Evolutionary conservation across 2,329 filamentous ascomycete species (phyloP), one percentile per base, ranked within the genome.

Genomic region (Ophiostoma quercus): DNA sequence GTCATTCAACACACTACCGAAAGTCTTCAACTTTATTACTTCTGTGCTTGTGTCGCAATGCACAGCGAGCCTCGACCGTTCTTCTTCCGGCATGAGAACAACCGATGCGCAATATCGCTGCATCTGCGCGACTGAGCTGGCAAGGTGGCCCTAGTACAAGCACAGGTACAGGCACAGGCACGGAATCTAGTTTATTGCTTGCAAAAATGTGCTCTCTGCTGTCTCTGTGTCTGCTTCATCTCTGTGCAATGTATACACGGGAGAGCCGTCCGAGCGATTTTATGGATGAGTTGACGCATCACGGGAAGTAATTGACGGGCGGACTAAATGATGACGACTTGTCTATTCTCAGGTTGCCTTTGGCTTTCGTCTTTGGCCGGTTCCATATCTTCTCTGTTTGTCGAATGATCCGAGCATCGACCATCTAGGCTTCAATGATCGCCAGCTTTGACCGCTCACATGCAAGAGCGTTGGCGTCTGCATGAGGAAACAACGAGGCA

Each of bases 221-320:
- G 25, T 32, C 11, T 29, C 25, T 32, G 25, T 60, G 9, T 14
- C 54, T 60, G 25, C 9, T 29, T 3, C 32, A 4, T 32, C 54
- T 62, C 57, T 34, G 57, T 62, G 57, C 57, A 29, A 9, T 62
- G 57, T 62, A 34, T 34, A 32, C 25, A 62, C 12, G 57, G 57
- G 12, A 62, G 25, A 62, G 25, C 57, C 57, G 57, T 62, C 57
- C 57, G 57, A 62, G 57, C 25, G 25, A 32, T 32, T 62, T 57
- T 57, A 5, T 22, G 51, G 57, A 62, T 62, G 57, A 62, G 57
- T 62, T 32, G 57, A 60, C 4, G 57, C 14, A 29, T 62, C 14
- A 32, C 57, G 11, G 57, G 57, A 62, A 34, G 25, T 32, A 16
- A 29, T 60, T 60, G 25, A 19, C 22, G 3, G 25, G 11, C 14